Evolutionary conservation across 805 yeast species (phyloP), one percentile per base, ranked within the genome.

Genomic region (Candida awuae): DNA sequence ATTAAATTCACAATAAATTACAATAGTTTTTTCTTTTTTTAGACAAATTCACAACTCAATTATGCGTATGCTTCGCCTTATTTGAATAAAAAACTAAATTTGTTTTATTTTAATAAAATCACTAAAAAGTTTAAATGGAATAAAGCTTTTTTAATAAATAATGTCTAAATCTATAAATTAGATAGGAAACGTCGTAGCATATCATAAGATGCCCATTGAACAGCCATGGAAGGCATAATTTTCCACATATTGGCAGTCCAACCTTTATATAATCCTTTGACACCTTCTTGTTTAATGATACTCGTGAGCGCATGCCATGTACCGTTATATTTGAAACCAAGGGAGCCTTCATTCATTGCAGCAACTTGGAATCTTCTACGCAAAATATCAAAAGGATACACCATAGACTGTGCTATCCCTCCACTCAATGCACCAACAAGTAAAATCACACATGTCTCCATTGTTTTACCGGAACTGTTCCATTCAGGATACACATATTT

Each of bases 181-280:
- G 8, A 27, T 6, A 26, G 21, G 13, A 37, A 21, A 26, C 17
- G 41, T 50, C 78, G 75, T 37, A 84, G 67, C 23, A 80, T 61
- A 48, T 94, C 97, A 58, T 77, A 80, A 45, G 84, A 77, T 50
- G 87, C 67, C 95, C 97, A 90, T 44, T 90, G 85, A 14, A 88
- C 86, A 4, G 97, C 97, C 88, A 92, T 90, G 12, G 92, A 79
- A 0, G 97, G 97, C 34, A 86, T 83, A 4, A 90, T 92, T 56
- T 88, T 90, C 67, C 84, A 80, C 56, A 85, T 67, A 54, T 86
- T 86, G 1, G 94, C 92, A 3, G 77, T 69, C 57, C 81, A 66
- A 0, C 90, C 90, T 51, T 75, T 80, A 62, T 80, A 82, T 28
- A 82, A 73, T 1, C 88, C 90, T 32, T 58, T 63, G 35, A 69